Percentiles rank a stretch among this genome's conserved stretches.
Evolutionary conservation across 106 monocot genomes (phyloP).

Genomic region (Xerophyta viscosa): DNA sequence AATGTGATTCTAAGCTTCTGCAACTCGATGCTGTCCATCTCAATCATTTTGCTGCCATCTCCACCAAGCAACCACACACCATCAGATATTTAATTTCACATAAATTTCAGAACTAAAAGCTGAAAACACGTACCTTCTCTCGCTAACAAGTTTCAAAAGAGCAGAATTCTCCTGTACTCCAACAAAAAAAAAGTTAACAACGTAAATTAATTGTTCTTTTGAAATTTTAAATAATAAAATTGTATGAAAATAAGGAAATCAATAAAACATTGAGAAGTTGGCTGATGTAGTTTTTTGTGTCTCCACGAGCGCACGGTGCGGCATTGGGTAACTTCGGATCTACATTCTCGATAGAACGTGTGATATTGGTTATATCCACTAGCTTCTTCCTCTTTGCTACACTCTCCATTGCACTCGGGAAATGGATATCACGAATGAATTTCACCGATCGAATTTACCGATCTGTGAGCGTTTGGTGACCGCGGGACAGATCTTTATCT

Average conservation of each 20-base stretch:
- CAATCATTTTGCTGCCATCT: constrained; percentile 23
- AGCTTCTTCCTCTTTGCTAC: constrained; percentile 21
- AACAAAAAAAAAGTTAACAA: neutral
- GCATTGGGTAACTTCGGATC: neutral
- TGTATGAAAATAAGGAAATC: neutral
- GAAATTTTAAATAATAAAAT: neutral
- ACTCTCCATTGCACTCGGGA: constrained; percentile 1
- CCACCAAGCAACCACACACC: neutral
- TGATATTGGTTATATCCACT: constrained; percentile 27
- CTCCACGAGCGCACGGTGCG: neutral
- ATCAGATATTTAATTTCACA: neutral
- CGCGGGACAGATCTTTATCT: too few relatives aligned
- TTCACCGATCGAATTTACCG: too few relatives aligned
- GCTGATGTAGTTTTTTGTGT: constrained; percentile 10
- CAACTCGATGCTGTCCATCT: constrained; percentile 11
- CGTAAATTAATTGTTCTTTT: neutral
- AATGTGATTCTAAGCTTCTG: constrained; percentile 22
- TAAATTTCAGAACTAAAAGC: too few relatives aligned
- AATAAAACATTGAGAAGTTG: constrained; percentile 19
- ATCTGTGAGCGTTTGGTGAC: too few relatives aligned
- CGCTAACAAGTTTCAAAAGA: constrained; percentile 22
- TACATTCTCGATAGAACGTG: neutral
- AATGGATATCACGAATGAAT: too few relatives aligned
- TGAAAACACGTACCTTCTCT: constrained; percentile 21
- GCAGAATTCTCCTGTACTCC: constrained; percentile 25